Evolutionary conservation across 495 filamentous ascomycete species (phyloP), one percentile per base, ranked within the genome.

Genomic region (Ramalina peruviana): DNA sequence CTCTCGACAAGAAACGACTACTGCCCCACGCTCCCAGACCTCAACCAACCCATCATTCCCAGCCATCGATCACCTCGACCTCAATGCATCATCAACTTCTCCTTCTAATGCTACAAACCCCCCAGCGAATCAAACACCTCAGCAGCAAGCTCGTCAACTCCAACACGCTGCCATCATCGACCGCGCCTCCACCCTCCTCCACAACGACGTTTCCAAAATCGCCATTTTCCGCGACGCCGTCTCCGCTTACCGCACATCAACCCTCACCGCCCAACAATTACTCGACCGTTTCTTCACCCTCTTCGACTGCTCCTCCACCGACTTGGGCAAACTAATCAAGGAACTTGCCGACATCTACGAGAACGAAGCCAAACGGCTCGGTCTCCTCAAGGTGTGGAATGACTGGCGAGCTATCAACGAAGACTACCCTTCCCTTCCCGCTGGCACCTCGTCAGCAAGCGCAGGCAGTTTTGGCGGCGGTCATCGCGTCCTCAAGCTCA

Each of bases 361-460:
- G 55, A 82, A 89, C 43, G 74, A 81, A 39, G 59, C 57, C 11
- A 96, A 94, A 59, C 77, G 74, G 12, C 79, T 78, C 10, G 71
- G 67, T 3, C 72, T 99, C 1, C 75, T 85, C 3, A 83, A 78
- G 55, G 81, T 88, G 4, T 97, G 88, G 90, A 85, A 83, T 53
- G 85, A 95, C 65, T 93, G 92, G 86, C 86, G 84, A 13, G 88
- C 86, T 10, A 86, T 90, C 58, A 90, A 94, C 56, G 92, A 96
- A 65, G 90, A 98, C 65, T 98, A 96, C 59, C 92, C 92, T 0
- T 84, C 86, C 0, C 74, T 98, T 0, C 89, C 89, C 3, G 79
- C 81, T 0, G 76, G 62, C 52, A 75, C 68, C 69, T 65, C 59
- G 7, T 57, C 62, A 6, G 48, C 58, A 12, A 71, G 70, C 25